Conservation (phyloP, 176 grass and related monocot species). For the Oryza nivara region DNA sequence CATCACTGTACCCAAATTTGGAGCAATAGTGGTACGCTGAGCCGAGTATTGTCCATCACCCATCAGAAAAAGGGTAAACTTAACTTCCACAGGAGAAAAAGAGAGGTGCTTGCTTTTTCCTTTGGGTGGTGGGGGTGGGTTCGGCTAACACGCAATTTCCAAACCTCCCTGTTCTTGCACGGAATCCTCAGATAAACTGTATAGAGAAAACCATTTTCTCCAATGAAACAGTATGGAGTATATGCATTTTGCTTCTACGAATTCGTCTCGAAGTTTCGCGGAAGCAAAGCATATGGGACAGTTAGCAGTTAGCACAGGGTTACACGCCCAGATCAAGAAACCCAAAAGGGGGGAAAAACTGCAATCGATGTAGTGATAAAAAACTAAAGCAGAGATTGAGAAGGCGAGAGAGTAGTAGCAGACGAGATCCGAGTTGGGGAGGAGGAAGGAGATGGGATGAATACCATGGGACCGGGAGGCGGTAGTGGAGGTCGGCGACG, state of each 20-base stretch:
- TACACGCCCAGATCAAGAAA: neutral
- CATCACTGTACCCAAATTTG: constrained; percentile 19
- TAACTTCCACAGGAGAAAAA: neutral
- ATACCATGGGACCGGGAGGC: constrained; percentile 64
- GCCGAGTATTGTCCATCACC: constrained; percentile 19
- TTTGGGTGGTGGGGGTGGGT: constrained; percentile 38
- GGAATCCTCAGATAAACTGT: neutral
- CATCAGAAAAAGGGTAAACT: constrained; percentile 12
- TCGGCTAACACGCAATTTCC: constrained; percentile 3
- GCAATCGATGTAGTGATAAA: neutral
- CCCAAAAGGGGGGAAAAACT: neutral
- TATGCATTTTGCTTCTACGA: neutral
- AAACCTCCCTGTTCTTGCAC: constrained; percentile 7
- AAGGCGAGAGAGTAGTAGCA: too few species aligned
- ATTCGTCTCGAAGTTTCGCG: neutral
- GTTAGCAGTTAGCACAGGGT: neutral
- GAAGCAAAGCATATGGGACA: neutral
- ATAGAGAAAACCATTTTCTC: neutral
- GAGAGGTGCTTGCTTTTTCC: neutral
- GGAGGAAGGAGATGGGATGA: neutral
- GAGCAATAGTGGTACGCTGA: constrained; percentile 8
- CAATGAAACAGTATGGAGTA: constrained; percentile 15
- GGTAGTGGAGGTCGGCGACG: constrained; percentile 19
- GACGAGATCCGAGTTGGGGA: constrained; percentile 21
- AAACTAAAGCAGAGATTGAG: neutral